Evolutionary conservation across 2,329 filamentous ascomycete species (phyloP).

Genomic region (Fusarium sp.): DNA sequence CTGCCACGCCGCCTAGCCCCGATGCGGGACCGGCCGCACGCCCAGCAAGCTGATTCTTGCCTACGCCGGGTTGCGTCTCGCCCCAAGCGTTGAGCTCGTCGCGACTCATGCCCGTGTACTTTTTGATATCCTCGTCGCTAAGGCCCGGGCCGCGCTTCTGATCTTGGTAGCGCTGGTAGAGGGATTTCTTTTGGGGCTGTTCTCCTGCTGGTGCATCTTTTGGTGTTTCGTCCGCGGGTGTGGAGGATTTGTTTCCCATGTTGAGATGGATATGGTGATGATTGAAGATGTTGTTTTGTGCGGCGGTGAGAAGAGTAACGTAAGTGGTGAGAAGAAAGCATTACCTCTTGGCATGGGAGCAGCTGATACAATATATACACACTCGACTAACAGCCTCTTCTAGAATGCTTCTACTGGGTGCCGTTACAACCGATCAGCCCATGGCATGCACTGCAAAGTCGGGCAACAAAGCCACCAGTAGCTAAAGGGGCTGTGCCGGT

Average conservation of each 20-base stretch:
- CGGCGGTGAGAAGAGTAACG: background rate
- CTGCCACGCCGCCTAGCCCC: constrained; percentile 47
- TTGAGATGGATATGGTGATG: background rate
- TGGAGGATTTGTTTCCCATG: constrained; percentile 25
- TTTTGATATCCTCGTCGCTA: constrained; percentile 54
- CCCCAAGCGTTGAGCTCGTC: constrained; percentile 52
- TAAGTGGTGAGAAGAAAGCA: background rate
- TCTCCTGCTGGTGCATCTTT: background rate
- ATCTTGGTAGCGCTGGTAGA: constrained; percentile 49
- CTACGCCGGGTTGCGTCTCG: constrained; percentile 53
- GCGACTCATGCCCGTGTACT: constrained; percentile 55
- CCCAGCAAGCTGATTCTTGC: constrained; percentile 53
- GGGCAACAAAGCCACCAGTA: background rate
- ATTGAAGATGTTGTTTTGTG: background rate
- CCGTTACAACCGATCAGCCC: background rate
- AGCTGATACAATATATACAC: background rate
- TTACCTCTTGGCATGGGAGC: background rate
- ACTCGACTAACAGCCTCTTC: background rate
- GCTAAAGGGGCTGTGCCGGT: constrained; percentile 9
- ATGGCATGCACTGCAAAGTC: background rate
- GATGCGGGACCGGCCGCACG: constrained; percentile 45
- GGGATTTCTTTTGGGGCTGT: constrained; percentile 39
- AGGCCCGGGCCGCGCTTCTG: constrained; percentile 47
- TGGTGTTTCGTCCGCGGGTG: constrained; percentile 5
- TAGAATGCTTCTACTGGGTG: background rate